phyloP scores from a whole-genome alignment of 2,329 filamentous ascomycete species.

The Cladosporium oxysporum region DNA sequence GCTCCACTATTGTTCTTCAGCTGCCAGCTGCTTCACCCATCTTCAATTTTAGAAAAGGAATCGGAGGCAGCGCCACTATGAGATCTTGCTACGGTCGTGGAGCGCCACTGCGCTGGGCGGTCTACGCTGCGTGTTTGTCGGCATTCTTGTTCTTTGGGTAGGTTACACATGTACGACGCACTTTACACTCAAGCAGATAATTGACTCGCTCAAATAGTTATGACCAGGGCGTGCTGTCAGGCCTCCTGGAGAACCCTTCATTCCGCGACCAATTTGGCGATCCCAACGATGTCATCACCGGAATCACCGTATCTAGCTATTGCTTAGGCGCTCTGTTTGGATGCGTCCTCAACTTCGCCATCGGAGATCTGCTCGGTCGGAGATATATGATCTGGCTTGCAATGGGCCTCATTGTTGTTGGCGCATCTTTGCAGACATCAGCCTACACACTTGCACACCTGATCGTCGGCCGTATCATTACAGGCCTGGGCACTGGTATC shows the following conservation, averaged over 20 bases:
- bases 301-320: slow-evolving; percentile 42
- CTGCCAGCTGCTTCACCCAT: not conserved
- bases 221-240: slow-evolving; percentile 26
- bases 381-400: slow-evolving; percentile 41
- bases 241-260: slow-evolving; percentile 27
- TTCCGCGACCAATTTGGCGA: slow-evolving; percentile 27
- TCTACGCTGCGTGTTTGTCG: slow-evolving; percentile 26
- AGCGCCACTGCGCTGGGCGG: slow-evolving; percentile 24
- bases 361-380: slow-evolving; percentile 39
- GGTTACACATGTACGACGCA: not conserved
- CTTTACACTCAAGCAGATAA: not conserved
- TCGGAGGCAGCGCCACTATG: slow-evolving; percentile 1
- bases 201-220: slow-evolving; percentile 9
- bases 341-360: slow-evolving; percentile 39
- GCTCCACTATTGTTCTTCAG: not conserved
- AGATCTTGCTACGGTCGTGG: slow-evolving; percentile 25
- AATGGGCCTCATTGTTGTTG: slow-evolving; percentile 40
- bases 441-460: slow-evolving; percentile 42
- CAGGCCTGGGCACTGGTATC: slow-evolving; percentile 46
- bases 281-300: slow-evolving; percentile 23
- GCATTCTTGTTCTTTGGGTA: slow-evolving; percentile 28
- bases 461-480: slow-evolving; percentile 46
- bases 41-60: not conserved
- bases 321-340: slow-evolving; percentile 40
- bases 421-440: slow-evolving; percentile 45